phyloP scores from a whole-genome alignment of 2,329 filamentous ascomycete genomes.

The Aspergillus ochraceoroseus region DNA sequence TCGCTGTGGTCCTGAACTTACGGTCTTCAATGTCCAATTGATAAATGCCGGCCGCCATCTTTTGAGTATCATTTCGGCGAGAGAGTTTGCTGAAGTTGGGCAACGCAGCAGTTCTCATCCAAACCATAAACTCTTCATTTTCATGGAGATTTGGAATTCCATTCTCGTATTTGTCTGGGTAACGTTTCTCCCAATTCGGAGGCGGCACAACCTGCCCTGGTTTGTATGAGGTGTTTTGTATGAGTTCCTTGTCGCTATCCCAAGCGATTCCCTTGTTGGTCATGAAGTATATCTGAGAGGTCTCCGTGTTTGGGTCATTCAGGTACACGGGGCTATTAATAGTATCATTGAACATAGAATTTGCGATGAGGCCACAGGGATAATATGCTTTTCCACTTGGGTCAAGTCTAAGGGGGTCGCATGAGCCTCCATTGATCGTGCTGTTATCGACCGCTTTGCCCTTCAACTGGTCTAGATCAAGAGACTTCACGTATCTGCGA shows the following conservation, averaged over 20 bases:
- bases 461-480: slow-evolving; percentile 76
- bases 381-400: slow-evolving; percentile 68
- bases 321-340: slow-evolving; percentile 60
- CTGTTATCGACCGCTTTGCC: slow-evolving; percentile 59
- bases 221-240: slow-evolving; percentile 64
- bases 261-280: slow-evolving; percentile 75
- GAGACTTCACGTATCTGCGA: slow-evolving; percentile 87
- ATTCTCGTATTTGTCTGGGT: slow-evolving; percentile 64
- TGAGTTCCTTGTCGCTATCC: slow-evolving; percentile 75
- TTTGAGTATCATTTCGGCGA: slow-evolving; percentile 67
- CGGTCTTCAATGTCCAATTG: slow-evolving; percentile 70
- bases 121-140: slow-evolving; percentile 88
- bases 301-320: slow-evolving; percentile 44
- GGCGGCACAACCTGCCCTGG: slow-evolving; percentile 67
- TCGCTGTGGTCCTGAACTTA: slow-evolving; percentile 48
- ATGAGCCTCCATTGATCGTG: slow-evolving; percentile 64
- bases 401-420: slow-evolving; percentile 64
- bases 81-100: slow-evolving; percentile 94
- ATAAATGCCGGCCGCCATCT: slow-evolving; percentile 69
- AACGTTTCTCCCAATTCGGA: slow-evolving; percentile 74
- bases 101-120: slow-evolving; percentile 95
- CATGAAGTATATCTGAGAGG: slow-evolving; percentile 66
- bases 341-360: slow-evolving; percentile 95
- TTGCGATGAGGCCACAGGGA: slow-evolving; percentile 92
- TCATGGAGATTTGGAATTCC: slow-evolving; percentile 66